Conservation (phyloP, 1,284 basidiomycete species). For the Ceratobasidium sp. region DNA sequence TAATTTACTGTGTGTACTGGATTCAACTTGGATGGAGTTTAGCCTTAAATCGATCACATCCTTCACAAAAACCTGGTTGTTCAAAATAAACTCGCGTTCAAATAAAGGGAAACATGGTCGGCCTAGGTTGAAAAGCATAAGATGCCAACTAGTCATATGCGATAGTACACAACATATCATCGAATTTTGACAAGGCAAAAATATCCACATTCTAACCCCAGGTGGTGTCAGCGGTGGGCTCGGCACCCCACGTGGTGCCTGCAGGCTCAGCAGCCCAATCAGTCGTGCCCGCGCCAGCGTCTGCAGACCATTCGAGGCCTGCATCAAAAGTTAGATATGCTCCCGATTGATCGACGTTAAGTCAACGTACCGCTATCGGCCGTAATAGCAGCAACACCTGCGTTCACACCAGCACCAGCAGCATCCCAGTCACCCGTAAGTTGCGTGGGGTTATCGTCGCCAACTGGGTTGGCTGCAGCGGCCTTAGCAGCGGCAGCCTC, state of each 20-base stretch:
- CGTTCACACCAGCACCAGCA: conserved; percentile 78
- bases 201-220: conserved; percentile 17
- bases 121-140: conserved; percentile 42
- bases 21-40: too few species aligned
- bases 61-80: neutral
- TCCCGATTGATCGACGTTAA: conserved; percentile 43
- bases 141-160: conserved; percentile 35
- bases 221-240: conserved; percentile 28
- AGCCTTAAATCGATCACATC: too few species aligned
- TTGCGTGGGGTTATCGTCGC: conserved; percentile 63
- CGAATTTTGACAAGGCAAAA: conserved; percentile 34
- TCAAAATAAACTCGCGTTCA: conserved; percentile 35
- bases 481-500: conserved; percentile 89
- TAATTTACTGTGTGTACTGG: too few species aligned
- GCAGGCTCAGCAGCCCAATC: conserved; percentile 90
- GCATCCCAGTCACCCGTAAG: conserved; percentile 82
- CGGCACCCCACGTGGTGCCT: conserved; percentile 70
- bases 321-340: conserved; percentile 60
- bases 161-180: conserved; percentile 44
- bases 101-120: conserved; percentile 31
- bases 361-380: conserved; percentile 64
- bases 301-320: conserved; percentile 87
- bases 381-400: conserved; percentile 77
- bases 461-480: conserved; percentile 69
- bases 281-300: conserved; percentile 68